Conservation (phyloP, 164 flowering plant species). For the Cinnamomum micranthum region DNA sequence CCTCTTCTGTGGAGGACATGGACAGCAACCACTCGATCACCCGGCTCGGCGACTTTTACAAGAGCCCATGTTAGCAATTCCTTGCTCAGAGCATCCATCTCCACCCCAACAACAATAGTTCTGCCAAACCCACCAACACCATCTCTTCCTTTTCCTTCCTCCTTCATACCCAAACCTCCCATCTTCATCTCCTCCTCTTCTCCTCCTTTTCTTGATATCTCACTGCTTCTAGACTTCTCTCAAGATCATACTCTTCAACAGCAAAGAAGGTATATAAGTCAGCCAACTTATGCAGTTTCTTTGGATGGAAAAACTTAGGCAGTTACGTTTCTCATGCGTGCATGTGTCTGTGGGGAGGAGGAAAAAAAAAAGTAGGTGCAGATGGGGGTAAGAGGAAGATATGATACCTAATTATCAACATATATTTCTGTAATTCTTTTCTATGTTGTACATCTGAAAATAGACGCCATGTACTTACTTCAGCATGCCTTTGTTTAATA, state of each 20-base stretch:
- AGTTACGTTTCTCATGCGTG: neutral
- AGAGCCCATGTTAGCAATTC: constrained; percentile 92
- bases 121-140: constrained; percentile 26
- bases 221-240: neutral
- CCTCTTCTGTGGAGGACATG: constrained; percentile 68
- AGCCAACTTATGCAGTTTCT: neutral
- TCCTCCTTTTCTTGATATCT: neutral
- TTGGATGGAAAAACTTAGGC: neutral
- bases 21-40: constrained; percentile 78
- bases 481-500: too few relatives aligned
- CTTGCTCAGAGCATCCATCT: constrained; percentile 62
- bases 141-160: neutral
- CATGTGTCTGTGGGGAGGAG: neutral
- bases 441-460: too few relatives aligned
- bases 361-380: neutral
- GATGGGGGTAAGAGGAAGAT: neutral
- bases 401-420: neutral
- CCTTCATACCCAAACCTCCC: neutral
- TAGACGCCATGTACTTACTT: too few relatives aligned
- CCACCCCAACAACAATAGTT: constrained; percentile 83
- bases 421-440: too few relatives aligned
- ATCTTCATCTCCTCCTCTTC: neutral
- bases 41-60: constrained; percentile 76
- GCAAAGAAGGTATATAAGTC: neutral
- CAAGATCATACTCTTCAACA: neutral